phyloP scores from a whole-genome alignment of 805 yeast genomes.

The Metschnikowia anglica region DNA sequence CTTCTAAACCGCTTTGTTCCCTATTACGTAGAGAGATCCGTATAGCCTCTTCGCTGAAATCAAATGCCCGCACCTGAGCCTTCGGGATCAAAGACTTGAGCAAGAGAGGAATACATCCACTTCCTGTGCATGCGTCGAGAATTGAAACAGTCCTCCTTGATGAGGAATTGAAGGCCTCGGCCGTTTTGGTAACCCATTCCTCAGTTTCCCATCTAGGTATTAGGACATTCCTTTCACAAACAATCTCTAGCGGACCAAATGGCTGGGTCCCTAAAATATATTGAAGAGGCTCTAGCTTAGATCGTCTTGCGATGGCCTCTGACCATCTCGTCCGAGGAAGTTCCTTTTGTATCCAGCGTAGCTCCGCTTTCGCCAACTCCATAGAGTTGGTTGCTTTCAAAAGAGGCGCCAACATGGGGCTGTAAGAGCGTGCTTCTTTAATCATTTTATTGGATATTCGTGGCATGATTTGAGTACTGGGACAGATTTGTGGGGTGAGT shows the following conservation, averaged over 20 bases:
- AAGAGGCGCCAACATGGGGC: constrained; percentile 34
- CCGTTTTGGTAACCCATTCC: constrained; percentile 68
- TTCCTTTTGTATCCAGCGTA: constrained; percentile 63
- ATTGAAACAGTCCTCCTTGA: neutral
- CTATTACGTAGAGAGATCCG: constrained; percentile 49
- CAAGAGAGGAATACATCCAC: constrained; percentile 74
- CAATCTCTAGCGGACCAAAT: constrained; percentile 65
- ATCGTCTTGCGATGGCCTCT: constrained; percentile 54
- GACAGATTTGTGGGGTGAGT: neutral
- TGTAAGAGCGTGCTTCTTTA: constrained; percentile 27
- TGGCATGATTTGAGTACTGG: constrained; percentile 25
- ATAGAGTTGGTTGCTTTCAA: constrained; percentile 32
- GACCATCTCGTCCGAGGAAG: constrained; percentile 48
- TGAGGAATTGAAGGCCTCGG: constrained; percentile 9
- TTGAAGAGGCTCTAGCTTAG: constrained; percentile 68
- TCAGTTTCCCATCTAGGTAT: constrained; percentile 97
- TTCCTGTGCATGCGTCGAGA: constrained; percentile 23
- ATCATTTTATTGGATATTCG: constrained; percentile 31
- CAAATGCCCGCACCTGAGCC: constrained; percentile 47
- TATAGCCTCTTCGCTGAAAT: constrained; percentile 55
- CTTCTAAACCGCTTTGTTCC: constrained; percentile 10
- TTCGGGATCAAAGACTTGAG: constrained; percentile 30
- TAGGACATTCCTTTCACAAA: constrained; percentile 63
- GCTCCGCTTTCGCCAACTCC: constrained; percentile 51
- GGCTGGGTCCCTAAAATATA: constrained; percentile 86